Base-by-base conservation (phyloP, 106 monocot genomes). In the Triglochin maritima region DNA sequence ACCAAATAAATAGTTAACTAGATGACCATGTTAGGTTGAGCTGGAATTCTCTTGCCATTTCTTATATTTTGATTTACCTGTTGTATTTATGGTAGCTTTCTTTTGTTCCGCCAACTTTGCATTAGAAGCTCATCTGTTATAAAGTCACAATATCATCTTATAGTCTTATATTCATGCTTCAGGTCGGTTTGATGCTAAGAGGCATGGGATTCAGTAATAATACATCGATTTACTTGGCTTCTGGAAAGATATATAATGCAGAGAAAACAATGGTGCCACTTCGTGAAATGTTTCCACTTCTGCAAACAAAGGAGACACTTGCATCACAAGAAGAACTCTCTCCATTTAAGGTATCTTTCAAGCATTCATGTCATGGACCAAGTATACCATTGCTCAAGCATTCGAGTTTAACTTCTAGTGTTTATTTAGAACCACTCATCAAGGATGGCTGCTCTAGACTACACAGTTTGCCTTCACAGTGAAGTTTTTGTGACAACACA, bases 401-500 rank as follows among this genome's bases (percentile, higher is more conserved):
- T 44, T 10, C 58, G 4, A 29, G 6, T 16, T 61, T 83, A 62
- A 62, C 16, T 62, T 53, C 15, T 41, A 17, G 13, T 63, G 42
- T 52, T 72, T 41, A 65, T 62, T 71, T 77, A 98, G 96, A 98
- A 98, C 60, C 86, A 79, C 66, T 98, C 91, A 52, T 98, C 96
- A 62, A 85, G 91, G 71, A 82, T 96, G 96, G 96, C 96, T 64
- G 96, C 96, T 55, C 76, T 96, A 72, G 96, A 96, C 70, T 96
- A 96, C 70, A 86, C 76, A 55, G 96, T 98, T 42, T 98, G 91
- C 63, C 88, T 98, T 75, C 85, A 88, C 52, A 86, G 96, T 69
- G 96, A 98, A 81, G 91, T 98, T 47, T 98, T 98, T 80, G 88
- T 98, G 69, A 86, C 91, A 29, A 98, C 96, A 43, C 96, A 98